Base-by-base conservation (phyloP, 73 alveolate species). In the Paramecium biaurelia region DNA sequence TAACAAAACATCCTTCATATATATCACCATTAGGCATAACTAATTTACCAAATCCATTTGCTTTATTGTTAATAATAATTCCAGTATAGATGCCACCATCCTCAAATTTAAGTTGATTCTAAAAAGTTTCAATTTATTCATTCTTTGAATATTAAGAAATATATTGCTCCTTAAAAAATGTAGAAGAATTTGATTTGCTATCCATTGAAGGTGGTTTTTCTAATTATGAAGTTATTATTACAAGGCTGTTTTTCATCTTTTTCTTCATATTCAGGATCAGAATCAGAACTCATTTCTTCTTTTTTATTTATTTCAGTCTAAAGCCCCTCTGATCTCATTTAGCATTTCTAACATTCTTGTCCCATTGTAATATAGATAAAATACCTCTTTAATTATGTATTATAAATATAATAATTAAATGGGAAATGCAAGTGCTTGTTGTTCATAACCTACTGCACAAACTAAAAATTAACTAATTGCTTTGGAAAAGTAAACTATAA, bases 11-110 rank as follows among this genome's bases (percentile, higher is more conserved):
- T 18, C 98, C 98, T 21, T 93, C 97, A 86, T 76, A 94, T 7
- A 94, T 93, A 70, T 94, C 98, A 7, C 97, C 97, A 68, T 95
- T 96, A 1, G 93, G 96, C 87, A 94, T 96, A 92, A 93, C 90
- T 86, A 95, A 93, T 63, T 72, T 95, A 5, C 98, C 98, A n/a
- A 12, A 12, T 12, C 87, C 87, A 34, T 41, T 28, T 34, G 87
- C 87, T 8, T 12, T 34, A 15, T 37, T 41, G 38, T 74, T 85
- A 10, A n/a, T 43, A 97, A 97, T 96, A 41, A 59, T 42, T 26
- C 99, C 99, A 8, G 87, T 96, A 72, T 96, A 96, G 6, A 74
- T 41, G 2, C 67, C 34, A 28, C 87, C 87, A 58, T 93, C 98
- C 18, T 74, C 87, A 24, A 63, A 63, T 63, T 63, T 32, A 11